phyloP scores from a whole-genome alignment of 495 filamentous ascomycete species.

The Cercophora newfieldiana region DNA sequence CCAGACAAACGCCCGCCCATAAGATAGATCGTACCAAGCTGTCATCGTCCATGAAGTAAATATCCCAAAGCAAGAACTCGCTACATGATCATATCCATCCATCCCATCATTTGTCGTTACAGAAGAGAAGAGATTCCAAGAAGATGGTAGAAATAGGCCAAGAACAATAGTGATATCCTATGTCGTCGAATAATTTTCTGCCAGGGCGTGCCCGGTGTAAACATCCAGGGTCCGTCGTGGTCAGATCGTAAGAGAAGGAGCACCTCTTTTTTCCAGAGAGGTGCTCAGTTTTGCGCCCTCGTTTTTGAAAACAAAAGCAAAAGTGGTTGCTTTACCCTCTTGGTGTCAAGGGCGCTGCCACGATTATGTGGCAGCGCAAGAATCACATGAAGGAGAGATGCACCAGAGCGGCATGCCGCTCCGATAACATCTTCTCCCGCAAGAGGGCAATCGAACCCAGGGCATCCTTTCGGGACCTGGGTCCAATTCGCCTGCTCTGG shows the following conservation, averaged over 20 bases:
- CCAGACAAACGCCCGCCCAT: neutral
- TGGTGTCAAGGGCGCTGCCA: neutral
- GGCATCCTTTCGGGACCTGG: neutral
- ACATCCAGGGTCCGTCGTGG: neutral
- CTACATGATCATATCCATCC: neutral
- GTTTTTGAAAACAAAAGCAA: neutral
- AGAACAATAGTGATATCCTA: neutral
- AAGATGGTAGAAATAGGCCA: neutral
- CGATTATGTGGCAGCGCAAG: neutral
- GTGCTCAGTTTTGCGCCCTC: neutral
- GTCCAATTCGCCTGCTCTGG: neutral
- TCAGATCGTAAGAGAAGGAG: neutral
- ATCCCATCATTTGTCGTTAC: slow-evolving; percentile 3
- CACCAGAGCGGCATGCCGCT: neutral
- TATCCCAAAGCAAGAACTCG: neutral
- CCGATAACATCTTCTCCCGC: neutral
- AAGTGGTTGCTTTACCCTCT: neutral
- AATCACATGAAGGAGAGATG: neutral
- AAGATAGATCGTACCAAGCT: neutral
- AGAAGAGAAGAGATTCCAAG: neutral
- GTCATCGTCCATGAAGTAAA: neutral
- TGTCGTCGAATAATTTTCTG: neutral
- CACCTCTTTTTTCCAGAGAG: neutral
- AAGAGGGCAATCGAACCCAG: neutral
- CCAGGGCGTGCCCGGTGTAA: neutral